Evolutionary conservation across 148 eudicot genomes (phyloP).

Genomic region (Fagopyrum esculentum): DNA sequence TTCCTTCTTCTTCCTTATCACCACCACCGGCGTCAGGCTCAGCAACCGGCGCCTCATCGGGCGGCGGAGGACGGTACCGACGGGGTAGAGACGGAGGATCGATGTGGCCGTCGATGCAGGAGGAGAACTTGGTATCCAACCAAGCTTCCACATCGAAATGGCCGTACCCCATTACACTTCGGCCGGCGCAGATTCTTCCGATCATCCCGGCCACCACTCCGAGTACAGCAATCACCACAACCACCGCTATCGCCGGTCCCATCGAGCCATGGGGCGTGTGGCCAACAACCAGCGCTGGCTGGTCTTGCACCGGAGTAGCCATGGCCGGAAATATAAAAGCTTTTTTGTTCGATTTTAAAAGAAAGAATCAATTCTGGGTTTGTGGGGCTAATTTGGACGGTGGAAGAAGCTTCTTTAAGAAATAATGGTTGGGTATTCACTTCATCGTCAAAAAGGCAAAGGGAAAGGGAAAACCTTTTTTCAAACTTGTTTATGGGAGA

Average conservation of each 20-base stretch:
- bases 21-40: neutral
- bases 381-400: neutral
- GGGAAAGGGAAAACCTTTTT: no score
- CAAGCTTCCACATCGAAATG: constrained; percentile 44
- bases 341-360: no score
- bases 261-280: constrained; percentile 33
- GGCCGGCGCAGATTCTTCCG: constrained; percentile 42
- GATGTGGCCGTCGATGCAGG: constrained; percentile 51
- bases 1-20: neutral
- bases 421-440: neutral
- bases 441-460: neutral
- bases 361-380: neutral
- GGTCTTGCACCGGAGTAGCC: constrained; percentile 1
- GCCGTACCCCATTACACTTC: constrained; percentile 37
- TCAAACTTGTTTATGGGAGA: no score
- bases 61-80: neutral
- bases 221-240: constrained; percentile 31
- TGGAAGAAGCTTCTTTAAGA: neutral
- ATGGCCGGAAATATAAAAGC: neutral
- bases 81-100: constrained; percentile 15
- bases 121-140: constrained; percentile 41
- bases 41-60: neutral
- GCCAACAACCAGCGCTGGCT: constrained; percentile 12
- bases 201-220: constrained; percentile 36
- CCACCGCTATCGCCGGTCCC: constrained; percentile 40